Percentiles rank a stretch among this genome's conserved stretches.
These are phyloP conservation scores for Pistacia integerrima DNA, from an alignment of 345 rosid species.

Conservation along the genomic window DNA sequence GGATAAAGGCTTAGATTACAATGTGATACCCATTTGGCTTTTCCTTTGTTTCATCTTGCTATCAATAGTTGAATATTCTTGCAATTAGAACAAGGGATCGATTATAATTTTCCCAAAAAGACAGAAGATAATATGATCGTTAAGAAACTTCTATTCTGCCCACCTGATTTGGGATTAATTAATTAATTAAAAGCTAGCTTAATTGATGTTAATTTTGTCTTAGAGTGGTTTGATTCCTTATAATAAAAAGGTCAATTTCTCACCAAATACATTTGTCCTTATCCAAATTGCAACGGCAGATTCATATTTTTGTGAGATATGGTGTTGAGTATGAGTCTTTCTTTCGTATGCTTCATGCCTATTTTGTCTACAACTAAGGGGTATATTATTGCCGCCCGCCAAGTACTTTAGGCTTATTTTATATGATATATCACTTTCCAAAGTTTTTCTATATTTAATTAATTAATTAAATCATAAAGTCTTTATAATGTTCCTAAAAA, in stretches of 20 bases:
- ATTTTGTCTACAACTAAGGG: neutral
- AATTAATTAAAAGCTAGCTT: too few species aligned
- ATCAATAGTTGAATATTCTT: conserved; percentile 15
- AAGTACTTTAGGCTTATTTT: neutral
- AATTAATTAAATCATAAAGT: too few species aligned
- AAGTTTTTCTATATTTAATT: too few species aligned
- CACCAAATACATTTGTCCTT: conserved; percentile 21
- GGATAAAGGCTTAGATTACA: conserved; percentile 33
- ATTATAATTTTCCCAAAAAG: neutral
- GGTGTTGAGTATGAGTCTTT: neutral
- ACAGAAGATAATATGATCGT: neutral
- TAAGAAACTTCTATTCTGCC: conserved; percentile 20
- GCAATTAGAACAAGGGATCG: neutral
- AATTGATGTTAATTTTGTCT: conserved; percentile 5
- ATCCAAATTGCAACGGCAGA: conserved; percentile 13
- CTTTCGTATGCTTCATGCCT: conserved; percentile 15
- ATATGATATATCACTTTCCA: neutral
- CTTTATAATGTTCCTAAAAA: too few species aligned
- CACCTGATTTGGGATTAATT: neutral
- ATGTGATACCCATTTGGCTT: conserved; percentile 16
- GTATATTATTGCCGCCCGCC: neutral
- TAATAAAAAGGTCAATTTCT: conserved; percentile 29
- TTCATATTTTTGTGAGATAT: conserved; percentile 4
- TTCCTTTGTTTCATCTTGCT: conserved; percentile 8
- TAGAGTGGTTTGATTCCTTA: conserved; percentile 18